phyloP scores from a whole-genome alignment of 2,329 filamentous ascomycete species.

The Amauroascus verrucosus region DNA sequence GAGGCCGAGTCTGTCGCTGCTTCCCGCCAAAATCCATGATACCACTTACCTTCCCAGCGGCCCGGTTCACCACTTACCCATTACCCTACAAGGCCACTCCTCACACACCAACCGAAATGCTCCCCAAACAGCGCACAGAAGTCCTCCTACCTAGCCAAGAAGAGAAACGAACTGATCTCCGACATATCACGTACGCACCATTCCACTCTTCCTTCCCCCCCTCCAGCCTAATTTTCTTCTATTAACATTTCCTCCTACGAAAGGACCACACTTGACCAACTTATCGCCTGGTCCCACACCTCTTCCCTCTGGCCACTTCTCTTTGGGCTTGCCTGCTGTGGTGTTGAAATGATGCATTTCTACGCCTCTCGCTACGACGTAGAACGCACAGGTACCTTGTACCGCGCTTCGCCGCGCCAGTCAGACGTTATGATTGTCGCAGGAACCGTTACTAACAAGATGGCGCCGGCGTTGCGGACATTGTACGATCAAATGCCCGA shows the following conservation, averaged over 20 bases:
- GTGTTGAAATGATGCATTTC: conserved; percentile 86
- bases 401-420: conserved; percentile 76
- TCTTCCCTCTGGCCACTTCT: conserved; percentile 81
- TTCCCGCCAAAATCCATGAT: no score
- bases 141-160: no score
- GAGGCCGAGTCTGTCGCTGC: no score
- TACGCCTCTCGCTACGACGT: conserved; percentile 80
- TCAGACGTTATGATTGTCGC: conserved; percentile 91
- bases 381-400: conserved; percentile 80
- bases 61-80: no score
- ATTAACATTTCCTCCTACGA: background rate
- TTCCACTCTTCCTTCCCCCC: no score
- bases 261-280: conserved; percentile 66
- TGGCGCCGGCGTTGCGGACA: conserved; percentile 81
- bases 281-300: conserved; percentile 76
- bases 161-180: no score
- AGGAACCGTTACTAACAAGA: conserved; percentile 89
- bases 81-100: no score
- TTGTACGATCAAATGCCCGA: conserved; percentile 96
- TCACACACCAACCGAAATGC: no score
- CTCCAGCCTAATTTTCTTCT: no score
- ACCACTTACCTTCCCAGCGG: no score
- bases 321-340: conserved; percentile 80
- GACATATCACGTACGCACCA: no score
- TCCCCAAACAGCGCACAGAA: no score